phyloP scores from a whole-genome alignment of 208 protist genomes.

The Leishmania braziliensis region DNA sequence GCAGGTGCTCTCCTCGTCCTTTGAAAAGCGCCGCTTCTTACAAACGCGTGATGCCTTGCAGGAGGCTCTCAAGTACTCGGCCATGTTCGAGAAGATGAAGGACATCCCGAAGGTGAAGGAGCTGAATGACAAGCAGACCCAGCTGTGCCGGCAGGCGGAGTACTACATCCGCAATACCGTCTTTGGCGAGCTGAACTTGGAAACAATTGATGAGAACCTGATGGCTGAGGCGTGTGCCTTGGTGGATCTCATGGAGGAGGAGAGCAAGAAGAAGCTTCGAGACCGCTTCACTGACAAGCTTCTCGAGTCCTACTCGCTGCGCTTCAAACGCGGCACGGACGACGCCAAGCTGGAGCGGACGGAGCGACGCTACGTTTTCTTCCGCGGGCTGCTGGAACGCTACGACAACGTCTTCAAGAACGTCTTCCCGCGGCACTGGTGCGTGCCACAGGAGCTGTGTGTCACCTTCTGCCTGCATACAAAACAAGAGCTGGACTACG shows the following conservation, averaged over 20 bases:
- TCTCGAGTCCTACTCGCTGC: conserved; percentile 81
- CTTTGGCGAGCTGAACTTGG: conserved; percentile 74
- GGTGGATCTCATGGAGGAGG: conserved; percentile 85
- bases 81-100: conserved; percentile 78
- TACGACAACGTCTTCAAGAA: conserved; percentile 79
- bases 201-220: conserved; percentile 67
- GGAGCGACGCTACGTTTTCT: conserved; percentile 91
- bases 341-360: conserved; percentile 88
- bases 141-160: conserved; percentile 77
- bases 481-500: conserved; percentile 84
- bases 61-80: conserved; percentile 84
- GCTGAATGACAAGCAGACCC: conserved; percentile 81
- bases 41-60: conserved; percentile 85
- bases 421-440: conserved; percentile 92
- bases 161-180: conserved; percentile 86
- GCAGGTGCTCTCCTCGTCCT: conserved; percentile 81
- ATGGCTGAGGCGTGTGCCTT: conserved; percentile 89
- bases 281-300: conserved; percentile 88
- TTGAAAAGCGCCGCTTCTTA: conserved; percentile 76
- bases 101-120: conserved; percentile 90
- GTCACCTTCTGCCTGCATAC: conserved; percentile 92
- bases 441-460: conserved; percentile 90
- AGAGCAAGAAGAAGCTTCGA: conserved; percentile 76
- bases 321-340: conserved; percentile 88
- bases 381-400: conserved; percentile 78